Conservation (phyloP, 2,329 filamentous ascomycete species). For the Neoscytalidium dimidiatum region DNA sequence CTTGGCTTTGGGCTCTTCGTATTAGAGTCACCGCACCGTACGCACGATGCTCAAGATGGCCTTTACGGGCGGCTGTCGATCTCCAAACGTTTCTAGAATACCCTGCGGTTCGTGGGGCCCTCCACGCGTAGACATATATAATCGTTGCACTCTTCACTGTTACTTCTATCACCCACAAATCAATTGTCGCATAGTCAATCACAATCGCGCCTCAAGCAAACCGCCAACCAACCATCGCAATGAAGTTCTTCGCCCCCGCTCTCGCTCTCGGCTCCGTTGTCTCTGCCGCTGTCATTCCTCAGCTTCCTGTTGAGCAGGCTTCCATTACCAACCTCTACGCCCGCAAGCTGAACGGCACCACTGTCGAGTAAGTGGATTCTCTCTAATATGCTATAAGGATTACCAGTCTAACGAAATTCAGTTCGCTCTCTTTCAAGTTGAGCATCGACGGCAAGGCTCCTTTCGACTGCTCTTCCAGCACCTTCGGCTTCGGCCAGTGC, state of each 20-base stretch:
- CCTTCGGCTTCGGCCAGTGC: background rate
- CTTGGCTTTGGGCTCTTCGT: background rate
- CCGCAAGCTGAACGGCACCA: constrained; percentile 16
- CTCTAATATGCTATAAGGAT: no score
- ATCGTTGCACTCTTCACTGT: background rate
- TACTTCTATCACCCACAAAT: background rate
- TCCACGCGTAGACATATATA: background rate
- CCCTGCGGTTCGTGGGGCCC: background rate
- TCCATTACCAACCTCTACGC: constrained; percentile 16
- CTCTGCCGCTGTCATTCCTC: constrained; percentile 4
- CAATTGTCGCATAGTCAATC: background rate
- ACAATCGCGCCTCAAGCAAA: background rate
- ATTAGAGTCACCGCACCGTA: background rate
- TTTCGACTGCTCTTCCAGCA: constrained; percentile 6
- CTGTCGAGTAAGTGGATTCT: background rate
- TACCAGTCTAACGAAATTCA: background rate
- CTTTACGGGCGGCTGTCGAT: background rate
- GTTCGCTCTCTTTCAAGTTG: constrained; percentile 7
- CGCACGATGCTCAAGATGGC: background rate
- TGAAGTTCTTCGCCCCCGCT: constrained; percentile 38
- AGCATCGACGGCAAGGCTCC: constrained; percentile 6
- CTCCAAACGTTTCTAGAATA: background rate
- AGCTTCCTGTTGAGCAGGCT: background rate
- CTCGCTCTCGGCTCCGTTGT: background rate
- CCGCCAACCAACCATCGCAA: constrained; percentile 35